Percentiles rank a stretch among this genome's conserved stretches.
phyloP scores from a whole-genome alignment of 192 early-diverging fungal genomes.

The Entomortierella parvispora region DNA sequence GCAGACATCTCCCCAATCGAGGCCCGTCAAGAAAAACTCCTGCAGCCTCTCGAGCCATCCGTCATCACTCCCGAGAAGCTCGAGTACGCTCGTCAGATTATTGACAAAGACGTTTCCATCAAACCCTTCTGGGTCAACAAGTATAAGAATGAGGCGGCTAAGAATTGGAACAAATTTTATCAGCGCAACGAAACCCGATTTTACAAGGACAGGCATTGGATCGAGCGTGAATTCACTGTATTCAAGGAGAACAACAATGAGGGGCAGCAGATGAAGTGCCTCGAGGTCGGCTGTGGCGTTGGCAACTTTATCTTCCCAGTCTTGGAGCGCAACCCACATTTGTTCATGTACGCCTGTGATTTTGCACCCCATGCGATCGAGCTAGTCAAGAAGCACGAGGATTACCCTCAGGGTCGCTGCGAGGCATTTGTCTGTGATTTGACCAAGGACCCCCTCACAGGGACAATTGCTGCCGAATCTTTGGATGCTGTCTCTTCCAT shows the following conservation, averaged over 20 bases:
- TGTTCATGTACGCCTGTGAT: constrained; percentile 95
- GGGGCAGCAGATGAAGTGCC: constrained; percentile 32
- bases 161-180: constrained; percentile 88
- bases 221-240: constrained; percentile 90
- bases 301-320: constrained; percentile 97
- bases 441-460: constrained; percentile 74
- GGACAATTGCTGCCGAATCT: constrained; percentile 77
- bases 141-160: constrained; percentile 80
- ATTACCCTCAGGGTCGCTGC: constrained; percentile 79
- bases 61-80: constrained; percentile 54
- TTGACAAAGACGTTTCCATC: constrained; percentile 69
- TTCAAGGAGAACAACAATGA: constrained; percentile 13
- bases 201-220: constrained; percentile 99
- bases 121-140: constrained; percentile 84
- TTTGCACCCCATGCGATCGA: constrained; percentile 91
- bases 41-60: constrained; percentile 27
- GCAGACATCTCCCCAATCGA: constrained; percentile 28
- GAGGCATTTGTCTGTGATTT: constrained; percentile 97
- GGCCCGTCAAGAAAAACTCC: constrained; percentile 30
- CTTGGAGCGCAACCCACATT: constrained; percentile 77
- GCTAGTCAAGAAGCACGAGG: constrained; percentile 82
- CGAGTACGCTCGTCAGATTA: constrained; percentile 63
- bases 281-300: constrained; percentile 98
- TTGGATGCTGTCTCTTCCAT: constrained; percentile 92
- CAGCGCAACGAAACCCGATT: constrained; percentile 92